Evolutionary conservation across 108 stramenopile genomes (phyloP), one percentile per base, ranked within the genome.

Genomic region (Cyclostephanos tholiformis): DNA sequence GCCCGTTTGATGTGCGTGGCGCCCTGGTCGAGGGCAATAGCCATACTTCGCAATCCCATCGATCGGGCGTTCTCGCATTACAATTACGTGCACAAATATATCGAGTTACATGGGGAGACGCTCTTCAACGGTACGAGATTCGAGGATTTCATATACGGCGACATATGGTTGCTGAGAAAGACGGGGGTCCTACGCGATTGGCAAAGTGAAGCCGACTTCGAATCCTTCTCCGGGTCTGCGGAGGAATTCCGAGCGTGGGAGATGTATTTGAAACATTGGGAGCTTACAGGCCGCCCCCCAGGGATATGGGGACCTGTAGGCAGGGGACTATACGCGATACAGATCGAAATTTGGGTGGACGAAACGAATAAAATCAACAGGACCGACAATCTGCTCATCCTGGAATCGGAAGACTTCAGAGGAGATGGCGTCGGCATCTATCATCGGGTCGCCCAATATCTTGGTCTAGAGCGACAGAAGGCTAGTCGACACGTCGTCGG

Each of bases 11-110:
- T 73, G 11, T 73, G 63, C 48, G 53, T 39, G 32, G 72, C 72
- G 27, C 72, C 72, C 5, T 73, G 72, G 72, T 32, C 61, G 32
- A 65, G 64, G 50, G 44, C 65, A 13, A 62, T 73, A 49, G 72
- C 72, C n/a, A 73, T 73, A 27, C 23, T 73, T 2, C 30, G 72
- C 5, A 73, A 73, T 22, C 72, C 72, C 4, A 64, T 73, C 12
- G 72, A 73, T 12, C 41, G 72, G 53, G 72, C 72, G 23, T 65
- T 65, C 61, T 62, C 60, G 20, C 72, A 65, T 64, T 73, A 65
- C 61, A 61, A 73, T 38, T 73, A 64, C 41, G 27, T 51, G 1
- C 13, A 72, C 29, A 16, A 43, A 1, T 2, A 46, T 0, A 14
- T 12, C 41, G 41, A 1, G 9, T 1, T 9, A 14, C 1, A 46